Evolutionary conservation across 352 stramenopile species (phyloP).

Genomic region (Blastocystis sp.): DNA sequence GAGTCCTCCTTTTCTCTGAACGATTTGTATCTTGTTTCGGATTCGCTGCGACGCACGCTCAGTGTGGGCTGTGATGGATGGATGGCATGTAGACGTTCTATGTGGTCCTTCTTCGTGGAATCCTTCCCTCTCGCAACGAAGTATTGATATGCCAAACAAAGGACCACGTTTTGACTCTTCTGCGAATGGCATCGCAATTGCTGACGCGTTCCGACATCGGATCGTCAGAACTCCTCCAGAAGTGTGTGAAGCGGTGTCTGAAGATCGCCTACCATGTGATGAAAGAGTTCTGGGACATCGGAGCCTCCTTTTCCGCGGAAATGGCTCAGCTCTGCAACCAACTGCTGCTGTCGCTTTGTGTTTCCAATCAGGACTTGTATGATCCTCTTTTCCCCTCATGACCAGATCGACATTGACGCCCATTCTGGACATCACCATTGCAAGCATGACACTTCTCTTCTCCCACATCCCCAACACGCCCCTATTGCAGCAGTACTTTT

Average conservation of each 20-base stretch:
- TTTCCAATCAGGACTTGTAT: background rate
- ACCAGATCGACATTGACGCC: background rate
- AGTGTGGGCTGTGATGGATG: background rate
- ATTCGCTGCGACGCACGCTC: background rate
- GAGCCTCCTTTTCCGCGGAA: background rate
- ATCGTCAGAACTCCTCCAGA: background rate
- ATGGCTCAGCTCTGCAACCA: background rate
- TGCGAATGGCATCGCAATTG: background rate
- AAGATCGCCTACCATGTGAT: background rate
- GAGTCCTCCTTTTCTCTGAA: no score
- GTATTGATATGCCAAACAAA: background rate
- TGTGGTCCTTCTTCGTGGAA: background rate
- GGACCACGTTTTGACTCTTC: background rate
- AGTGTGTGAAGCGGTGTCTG: constrained; percentile 24
- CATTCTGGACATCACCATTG: background rate
- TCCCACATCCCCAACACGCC: background rate
- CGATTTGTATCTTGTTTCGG: background rate
- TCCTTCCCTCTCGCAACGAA: background rate
- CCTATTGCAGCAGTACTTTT: background rate
- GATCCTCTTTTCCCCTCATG: background rate
- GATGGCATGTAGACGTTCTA: background rate
- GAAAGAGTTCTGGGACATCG: background rate
- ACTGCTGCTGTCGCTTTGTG: background rate
- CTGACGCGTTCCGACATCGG: background rate
- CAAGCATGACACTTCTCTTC: background rate